Evolutionary conservation across 169 alveolate species (phyloP).

Genomic region (Eimeria necatrix): DNA sequence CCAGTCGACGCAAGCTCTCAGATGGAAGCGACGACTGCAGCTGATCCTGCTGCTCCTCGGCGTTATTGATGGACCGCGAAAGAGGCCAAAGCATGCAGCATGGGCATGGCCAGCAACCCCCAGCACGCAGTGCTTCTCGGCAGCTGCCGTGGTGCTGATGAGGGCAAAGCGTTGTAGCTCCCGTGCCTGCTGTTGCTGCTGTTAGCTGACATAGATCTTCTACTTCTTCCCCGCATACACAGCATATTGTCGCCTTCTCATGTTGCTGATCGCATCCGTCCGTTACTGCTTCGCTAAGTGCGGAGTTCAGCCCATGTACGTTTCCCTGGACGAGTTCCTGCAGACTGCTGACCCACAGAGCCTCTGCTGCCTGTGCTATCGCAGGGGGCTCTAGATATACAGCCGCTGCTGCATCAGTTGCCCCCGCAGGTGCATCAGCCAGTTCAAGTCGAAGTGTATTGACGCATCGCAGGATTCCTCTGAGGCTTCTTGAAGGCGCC

Average conservation of each 20-base stretch:
- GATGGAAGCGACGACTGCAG: background rate
- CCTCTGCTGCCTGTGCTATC: background rate
- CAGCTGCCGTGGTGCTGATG: constrained; percentile 22
- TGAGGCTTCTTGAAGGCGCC: constrained; percentile 11
- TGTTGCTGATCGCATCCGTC: constrained; percentile 7
- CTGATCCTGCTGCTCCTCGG: constrained; percentile 29
- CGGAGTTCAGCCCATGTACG: background rate
- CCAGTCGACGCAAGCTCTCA: background rate
- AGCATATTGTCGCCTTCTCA: background rate
- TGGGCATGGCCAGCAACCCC: background rate
- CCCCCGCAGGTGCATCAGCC: constrained; percentile 28
- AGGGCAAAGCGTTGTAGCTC: background rate
- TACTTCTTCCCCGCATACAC: constrained; percentile 16
- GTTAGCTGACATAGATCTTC: background rate
- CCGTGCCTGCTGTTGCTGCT: constrained; percentile 3
- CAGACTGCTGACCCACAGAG: constrained; percentile 48
- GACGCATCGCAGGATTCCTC: background rate
- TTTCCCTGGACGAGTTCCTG: background rate
- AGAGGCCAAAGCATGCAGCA: constrained; percentile 12
- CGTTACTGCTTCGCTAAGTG: background rate
- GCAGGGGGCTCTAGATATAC: constrained; percentile 26
- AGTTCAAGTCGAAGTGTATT: background rate
- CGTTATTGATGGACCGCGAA: background rate
- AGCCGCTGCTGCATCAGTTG: background rate
- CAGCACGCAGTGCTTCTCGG: background rate